A percentile compares a stretch with the other conserved stretches of the same genome.
These are phyloP conservation scores for Auricularia cornea DNA, from an alignment of 768 basidiomycete genomes.

Conservation along the genomic window DNA sequence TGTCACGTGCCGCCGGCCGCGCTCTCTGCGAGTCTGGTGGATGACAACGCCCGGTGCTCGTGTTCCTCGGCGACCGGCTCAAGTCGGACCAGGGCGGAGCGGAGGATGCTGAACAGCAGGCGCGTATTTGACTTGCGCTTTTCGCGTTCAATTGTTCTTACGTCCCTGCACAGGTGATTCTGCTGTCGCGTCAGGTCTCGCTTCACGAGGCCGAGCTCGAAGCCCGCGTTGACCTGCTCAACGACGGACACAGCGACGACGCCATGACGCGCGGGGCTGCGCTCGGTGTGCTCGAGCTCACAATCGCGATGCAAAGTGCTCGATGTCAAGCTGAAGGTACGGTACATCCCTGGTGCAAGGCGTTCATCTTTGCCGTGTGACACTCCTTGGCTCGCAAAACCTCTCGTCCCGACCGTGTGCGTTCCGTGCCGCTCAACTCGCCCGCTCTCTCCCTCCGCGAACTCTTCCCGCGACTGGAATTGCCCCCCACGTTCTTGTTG, in stretches of 20 bases:
- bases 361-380: too few species aligned
- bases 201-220: constrained; percentile 51
- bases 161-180: constrained; percentile 33
- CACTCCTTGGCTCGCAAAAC: not conserved
- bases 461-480: too few species aligned
- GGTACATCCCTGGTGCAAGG: not conserved
- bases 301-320: constrained; percentile 28
- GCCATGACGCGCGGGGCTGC: constrained; percentile 27
- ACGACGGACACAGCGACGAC: too few species aligned
- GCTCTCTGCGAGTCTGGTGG: not conserved
- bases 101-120: not conserved
- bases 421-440: too few species aligned
- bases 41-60: not conserved
- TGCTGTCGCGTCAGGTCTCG: constrained; percentile 45
- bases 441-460: too few species aligned
- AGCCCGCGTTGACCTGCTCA: constrained; percentile 18
- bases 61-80: not conserved
- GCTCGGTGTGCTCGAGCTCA: constrained; percentile 31
- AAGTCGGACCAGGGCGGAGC: not conserved
- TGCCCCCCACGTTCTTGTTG: too few species aligned
- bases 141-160: constrained; percentile 31
- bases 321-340: not conserved
- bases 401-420: not conserved
- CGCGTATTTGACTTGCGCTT: constrained; percentile 30
- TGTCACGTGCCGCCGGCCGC: not conserved